Evolutionary conservation across 1,139 yeast species (phyloP).

Genomic region (Pichia sp.): DNA sequence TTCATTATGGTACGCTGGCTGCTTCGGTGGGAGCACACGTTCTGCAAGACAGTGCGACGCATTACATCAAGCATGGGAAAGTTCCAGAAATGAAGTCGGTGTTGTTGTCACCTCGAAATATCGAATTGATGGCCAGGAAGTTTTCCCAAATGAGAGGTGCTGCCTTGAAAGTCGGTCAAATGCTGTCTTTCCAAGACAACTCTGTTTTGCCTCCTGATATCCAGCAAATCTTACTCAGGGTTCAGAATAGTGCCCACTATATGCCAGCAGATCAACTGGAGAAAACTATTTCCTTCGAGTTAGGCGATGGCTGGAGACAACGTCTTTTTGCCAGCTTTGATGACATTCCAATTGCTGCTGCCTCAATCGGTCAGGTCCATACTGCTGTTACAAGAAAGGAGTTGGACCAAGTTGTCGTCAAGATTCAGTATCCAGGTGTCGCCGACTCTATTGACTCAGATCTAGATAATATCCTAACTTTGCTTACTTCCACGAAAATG

Average conservation of each 20-base stretch:
- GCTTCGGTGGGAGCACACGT: constrained; percentile 89
- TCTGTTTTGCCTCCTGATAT: constrained; percentile 80
- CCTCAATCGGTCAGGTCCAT: constrained; percentile 96
- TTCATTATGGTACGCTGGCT: constrained; percentile 90
- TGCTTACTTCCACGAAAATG: constrained; percentile 79
- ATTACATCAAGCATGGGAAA: constrained; percentile 50
- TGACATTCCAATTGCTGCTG: constrained; percentile 93
- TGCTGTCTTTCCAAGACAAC: constrained; percentile 90
- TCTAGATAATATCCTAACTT: constrained; percentile 72
- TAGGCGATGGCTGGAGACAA: constrained; percentile 77
- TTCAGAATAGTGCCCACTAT: constrained; percentile 92
- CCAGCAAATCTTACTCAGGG: constrained; percentile 72
- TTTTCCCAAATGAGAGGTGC: constrained; percentile 97
- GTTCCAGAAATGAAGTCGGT: constrained; percentile 55
- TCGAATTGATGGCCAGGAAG: constrained; percentile 82
- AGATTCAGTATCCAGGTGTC: constrained; percentile 98
- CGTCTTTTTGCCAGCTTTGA: constrained; percentile 68
- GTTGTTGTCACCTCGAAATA: constrained; percentile 73
- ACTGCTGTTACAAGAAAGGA: constrained; percentile 58
- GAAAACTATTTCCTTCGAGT: constrained; percentile 63
- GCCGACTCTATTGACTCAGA: constrained; percentile 91
- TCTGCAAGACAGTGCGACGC: constrained; percentile 69
- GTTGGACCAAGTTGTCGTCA: constrained; percentile 74
- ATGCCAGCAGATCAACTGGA: constrained; percentile 94
- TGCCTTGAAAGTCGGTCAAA: constrained; percentile 91